phyloP scores from a whole-genome alignment of 495 filamentous ascomycete genomes.

The Penicillium dipodomyicola region DNA sequence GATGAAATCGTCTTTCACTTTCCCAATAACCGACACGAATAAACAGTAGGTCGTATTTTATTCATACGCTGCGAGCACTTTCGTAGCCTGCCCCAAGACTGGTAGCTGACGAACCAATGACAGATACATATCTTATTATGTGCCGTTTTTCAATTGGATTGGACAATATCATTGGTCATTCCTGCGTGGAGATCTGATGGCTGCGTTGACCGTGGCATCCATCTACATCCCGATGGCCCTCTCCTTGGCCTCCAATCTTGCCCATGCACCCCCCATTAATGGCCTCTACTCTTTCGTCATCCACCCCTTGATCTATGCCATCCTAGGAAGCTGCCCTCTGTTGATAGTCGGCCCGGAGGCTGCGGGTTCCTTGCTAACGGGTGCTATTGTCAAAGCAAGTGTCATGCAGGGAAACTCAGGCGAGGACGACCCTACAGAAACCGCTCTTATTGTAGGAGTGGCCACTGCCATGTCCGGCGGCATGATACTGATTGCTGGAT shows the following conservation, averaged over 20 bases:
- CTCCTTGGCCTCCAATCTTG: constrained; percentile 89
- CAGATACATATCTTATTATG: constrained; percentile 91
- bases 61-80: not conserved
- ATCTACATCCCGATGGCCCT: constrained; percentile 98
- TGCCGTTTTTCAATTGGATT: constrained; percentile 88
- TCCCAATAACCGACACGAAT: constrained; percentile 34
- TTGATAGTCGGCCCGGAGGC: constrained; percentile 97
- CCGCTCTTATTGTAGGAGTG: constrained; percentile 83
- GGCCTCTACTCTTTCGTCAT: constrained; percentile 95
- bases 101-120: constrained; percentile 23
- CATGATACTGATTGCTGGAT: constrained; percentile 79
- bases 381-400: constrained; percentile 76
- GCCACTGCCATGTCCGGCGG: constrained; percentile 83
- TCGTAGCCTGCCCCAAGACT: not conserved
- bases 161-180: constrained; percentile 77
- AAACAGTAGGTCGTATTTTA: constrained; percentile 31
- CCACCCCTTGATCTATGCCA: constrained; percentile 83
- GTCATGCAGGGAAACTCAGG: constrained; percentile 63
- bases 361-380: constrained; percentile 85
- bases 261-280: constrained; percentile 88
- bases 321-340: constrained; percentile 85
- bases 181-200: constrained; percentile 81
- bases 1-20: constrained; percentile 30
- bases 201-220: constrained; percentile 85
- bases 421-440: constrained; percentile 67